A percentile compares a stretch with the other conserved stretches of the same genome.
phyloP scores from a whole-genome alignment of 164 flowering plant species.

The Chimonanthus praecox region DNA sequence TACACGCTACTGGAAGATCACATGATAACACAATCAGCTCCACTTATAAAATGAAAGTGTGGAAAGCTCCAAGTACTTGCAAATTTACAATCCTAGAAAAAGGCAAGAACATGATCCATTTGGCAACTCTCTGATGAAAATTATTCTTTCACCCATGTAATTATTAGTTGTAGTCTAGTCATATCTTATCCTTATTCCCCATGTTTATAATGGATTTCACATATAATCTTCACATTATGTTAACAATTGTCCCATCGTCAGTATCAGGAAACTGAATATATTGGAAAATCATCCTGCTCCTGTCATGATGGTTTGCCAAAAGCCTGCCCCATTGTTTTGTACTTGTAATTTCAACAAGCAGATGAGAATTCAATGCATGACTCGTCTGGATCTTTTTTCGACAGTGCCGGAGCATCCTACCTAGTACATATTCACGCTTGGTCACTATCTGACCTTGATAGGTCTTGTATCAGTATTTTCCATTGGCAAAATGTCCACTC shows the following conservation, averaged over 20 bases:
- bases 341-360: not conserved
- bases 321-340: not conserved
- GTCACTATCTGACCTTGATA: not conserved
- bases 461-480: not conserved
- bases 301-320: not conserved
- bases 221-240: not conserved
- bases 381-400: not conserved
- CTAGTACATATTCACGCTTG: not conserved
- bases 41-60: slow-evolving; percentile 39
- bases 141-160: slow-evolving; percentile 14
- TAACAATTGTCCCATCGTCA: not conserved
- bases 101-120: slow-evolving; percentile 5
- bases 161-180: slow-evolving; percentile 3
- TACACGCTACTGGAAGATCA: slow-evolving; percentile 79
- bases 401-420: not conserved
- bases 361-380: not conserved
- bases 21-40: slow-evolving; percentile 56
- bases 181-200: not conserved
- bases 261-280: not conserved
- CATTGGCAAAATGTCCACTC: too few relatives aligned
- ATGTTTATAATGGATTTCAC: slow-evolving; percentile 3
- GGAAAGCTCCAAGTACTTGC: not conserved
- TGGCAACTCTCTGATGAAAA: slow-evolving; percentile 6
- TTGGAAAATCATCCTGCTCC: not conserved
- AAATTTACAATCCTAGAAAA: not conserved